A percentile compares a stretch with the other conserved stretches of the same genome.
These are phyloP conservation scores for Diaporthe citrichinensis DNA, from an alignment of 2,329 filamentous ascomycete genomes.

Conservation along the genomic window DNA sequence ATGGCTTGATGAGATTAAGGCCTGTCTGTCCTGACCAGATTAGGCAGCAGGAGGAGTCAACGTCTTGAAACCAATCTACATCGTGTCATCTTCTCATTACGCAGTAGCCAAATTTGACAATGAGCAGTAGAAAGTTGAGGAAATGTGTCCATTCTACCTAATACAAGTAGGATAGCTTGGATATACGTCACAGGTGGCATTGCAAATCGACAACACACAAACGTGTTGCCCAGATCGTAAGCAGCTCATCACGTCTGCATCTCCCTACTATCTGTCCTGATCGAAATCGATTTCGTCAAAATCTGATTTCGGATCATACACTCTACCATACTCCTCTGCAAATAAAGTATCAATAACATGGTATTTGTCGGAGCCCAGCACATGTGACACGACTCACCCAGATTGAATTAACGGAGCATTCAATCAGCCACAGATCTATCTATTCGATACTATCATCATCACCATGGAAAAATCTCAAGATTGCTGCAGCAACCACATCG, in stretches of 20 bases:
- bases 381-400: not conserved
- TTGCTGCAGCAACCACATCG: constrained; percentile 74
- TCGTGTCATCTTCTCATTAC: not conserved
- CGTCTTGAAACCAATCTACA: not conserved
- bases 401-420: too few relatives aligned
- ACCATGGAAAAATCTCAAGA: constrained; percentile 70
- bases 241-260: not conserved
- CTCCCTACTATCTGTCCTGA: not conserved
- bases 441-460: constrained; percentile 55
- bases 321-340: too few relatives aligned
- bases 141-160: not conserved
- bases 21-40: not conserved
- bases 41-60: not conserved
- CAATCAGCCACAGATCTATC: not conserved
- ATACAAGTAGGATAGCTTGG: not conserved
- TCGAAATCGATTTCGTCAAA: too few relatives aligned
- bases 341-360: not conserved
- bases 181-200: too few relatives aligned
- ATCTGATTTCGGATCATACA: too few relatives aligned
- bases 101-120: not conserved
- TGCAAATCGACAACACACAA: too few relatives aligned
- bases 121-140: too few relatives aligned
- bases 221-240: not conserved
- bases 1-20: not conserved
- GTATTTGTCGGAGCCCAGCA: not conserved